phyloP scores from a whole-genome alignment of 2,329 filamentous ascomycete genomes.

The Plectosphaerella plurivora region DNA sequence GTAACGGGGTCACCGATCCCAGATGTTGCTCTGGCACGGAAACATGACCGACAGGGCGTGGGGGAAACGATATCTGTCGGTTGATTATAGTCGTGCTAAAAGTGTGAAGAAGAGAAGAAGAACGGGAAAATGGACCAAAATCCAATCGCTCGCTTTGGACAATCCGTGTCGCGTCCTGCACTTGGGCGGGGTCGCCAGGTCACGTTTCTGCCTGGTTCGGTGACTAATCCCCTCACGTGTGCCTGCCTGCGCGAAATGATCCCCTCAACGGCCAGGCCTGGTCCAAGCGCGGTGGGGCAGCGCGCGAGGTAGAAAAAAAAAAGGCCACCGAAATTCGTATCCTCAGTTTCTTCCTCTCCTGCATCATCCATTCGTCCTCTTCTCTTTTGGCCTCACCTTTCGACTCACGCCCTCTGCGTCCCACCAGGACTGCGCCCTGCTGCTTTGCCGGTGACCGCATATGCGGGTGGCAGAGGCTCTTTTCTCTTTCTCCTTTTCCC shows the following conservation, averaged over 20 bases:
- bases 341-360: background rate
- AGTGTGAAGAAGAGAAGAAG: conserved; percentile 24
- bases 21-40: conserved; percentile 48
- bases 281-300: background rate
- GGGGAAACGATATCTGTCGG: conserved; percentile 38
- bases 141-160: conserved; percentile 5
- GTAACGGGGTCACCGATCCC: conserved; percentile 5
- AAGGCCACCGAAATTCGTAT: background rate
- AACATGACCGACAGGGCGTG: conserved; percentile 56
- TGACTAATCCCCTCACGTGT: background rate
- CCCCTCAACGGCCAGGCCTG: background rate
- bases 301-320: background rate
- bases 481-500: background rate
- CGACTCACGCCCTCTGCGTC: background rate
- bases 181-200: background rate
- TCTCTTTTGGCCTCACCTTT: background rate
- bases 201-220: background rate
- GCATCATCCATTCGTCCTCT: background rate
- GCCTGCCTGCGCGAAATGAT: background rate
- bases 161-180: background rate
- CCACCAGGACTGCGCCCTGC: background rate
- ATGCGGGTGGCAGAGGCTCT: background rate
- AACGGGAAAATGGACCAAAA: conserved; percentile 9
- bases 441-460: background rate
- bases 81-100: conserved; percentile 56